phyloP scores from a whole-genome alignment of 306 rosid genomes.

The Lathyrus oleraceus region DNA sequence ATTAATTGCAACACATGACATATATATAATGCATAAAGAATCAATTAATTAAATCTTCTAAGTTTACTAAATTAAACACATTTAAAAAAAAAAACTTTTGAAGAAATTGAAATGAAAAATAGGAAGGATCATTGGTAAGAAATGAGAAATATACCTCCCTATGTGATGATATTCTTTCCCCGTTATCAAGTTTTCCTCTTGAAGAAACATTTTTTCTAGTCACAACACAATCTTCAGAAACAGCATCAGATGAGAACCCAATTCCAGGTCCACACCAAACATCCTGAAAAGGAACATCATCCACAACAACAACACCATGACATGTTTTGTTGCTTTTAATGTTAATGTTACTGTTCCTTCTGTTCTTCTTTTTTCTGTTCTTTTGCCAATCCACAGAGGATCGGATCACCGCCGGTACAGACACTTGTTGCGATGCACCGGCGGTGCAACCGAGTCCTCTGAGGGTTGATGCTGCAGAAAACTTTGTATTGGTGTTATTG shows the following conservation, averaged over 20 bases:
- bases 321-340: slow-evolving; percentile 32
- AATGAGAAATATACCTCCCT: slow-evolving; percentile 56
- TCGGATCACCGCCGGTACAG: slow-evolving; percentile 80
- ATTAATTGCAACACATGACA: background rate
- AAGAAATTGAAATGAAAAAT: slow-evolving; percentile 18
- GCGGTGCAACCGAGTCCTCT: slow-evolving; percentile 86
- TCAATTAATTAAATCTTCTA: background rate
- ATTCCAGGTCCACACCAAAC: slow-evolving; percentile 98
- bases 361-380: slow-evolving; percentile 58
- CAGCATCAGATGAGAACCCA: slow-evolving; percentile 68
- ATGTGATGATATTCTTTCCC: slow-evolving; percentile 53
- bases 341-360: slow-evolving; percentile 31
- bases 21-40: background rate
- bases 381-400: slow-evolving; percentile 85
- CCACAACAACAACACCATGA: slow-evolving; percentile 45
- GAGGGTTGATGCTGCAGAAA: slow-evolving; percentile 61
- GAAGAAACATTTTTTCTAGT: slow-evolving; percentile 64
- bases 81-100: background rate
- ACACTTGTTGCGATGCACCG: slow-evolving; percentile 75
- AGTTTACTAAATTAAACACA: background rate
- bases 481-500: slow-evolving; percentile 46
- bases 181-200: slow-evolving; percentile 71
- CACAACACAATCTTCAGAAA: slow-evolving; percentile 78
- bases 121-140: background rate
- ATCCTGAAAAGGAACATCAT: slow-evolving; percentile 66